A percentile compares a stretch with the other conserved stretches of the same genome.
Evolutionary conservation across 306 rosid species (phyloP).

Genomic region (Pyrus bretschneideri): DNA sequence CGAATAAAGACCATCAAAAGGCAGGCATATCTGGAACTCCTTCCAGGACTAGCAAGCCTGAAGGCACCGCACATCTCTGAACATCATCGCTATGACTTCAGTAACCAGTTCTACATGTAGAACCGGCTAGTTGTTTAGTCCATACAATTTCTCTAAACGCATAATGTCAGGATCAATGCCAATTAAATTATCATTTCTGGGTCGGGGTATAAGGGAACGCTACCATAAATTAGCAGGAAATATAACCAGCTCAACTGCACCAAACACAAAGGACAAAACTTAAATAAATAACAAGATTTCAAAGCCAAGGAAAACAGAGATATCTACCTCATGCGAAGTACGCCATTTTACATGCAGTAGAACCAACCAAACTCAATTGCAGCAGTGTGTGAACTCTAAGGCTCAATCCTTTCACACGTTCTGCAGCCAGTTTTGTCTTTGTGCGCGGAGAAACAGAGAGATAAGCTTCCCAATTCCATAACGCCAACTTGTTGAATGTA

Average conservation of each 20-base stretch:
- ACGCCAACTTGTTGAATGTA: constrained; percentile 37
- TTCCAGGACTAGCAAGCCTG: not conserved
- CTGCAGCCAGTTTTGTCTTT: constrained; percentile 48
- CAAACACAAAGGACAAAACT: constrained; percentile 7
- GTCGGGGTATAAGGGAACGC: not conserved
- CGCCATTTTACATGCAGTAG: constrained; percentile 34
- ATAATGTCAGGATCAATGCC: not conserved
- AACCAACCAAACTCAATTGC: constrained; percentile 43
- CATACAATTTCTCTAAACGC: not conserved
- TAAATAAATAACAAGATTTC: constrained; percentile 1
- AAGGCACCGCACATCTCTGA: not conserved
- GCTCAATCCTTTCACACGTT: constrained; percentile 48
- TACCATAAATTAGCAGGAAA: not conserved
- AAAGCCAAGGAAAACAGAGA: constrained; percentile 22
- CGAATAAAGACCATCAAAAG: not conserved
- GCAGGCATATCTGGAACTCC: not conserved
- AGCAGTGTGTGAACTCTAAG: constrained; percentile 45
- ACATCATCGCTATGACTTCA: not conserved
- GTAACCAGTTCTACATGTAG: not conserved
- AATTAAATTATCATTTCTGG: not conserved
- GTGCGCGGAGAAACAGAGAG: constrained; percentile 37
- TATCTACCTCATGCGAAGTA: constrained; percentile 67
- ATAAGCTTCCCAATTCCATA: constrained; percentile 37
- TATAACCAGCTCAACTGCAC: constrained; percentile 6
- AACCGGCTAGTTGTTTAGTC: not conserved